These are phyloP conservation scores for Aspergillaceae sp. DNA, from an alignment of 2,329 filamentous ascomycete genomes.

Conservation along the genomic window DNA sequence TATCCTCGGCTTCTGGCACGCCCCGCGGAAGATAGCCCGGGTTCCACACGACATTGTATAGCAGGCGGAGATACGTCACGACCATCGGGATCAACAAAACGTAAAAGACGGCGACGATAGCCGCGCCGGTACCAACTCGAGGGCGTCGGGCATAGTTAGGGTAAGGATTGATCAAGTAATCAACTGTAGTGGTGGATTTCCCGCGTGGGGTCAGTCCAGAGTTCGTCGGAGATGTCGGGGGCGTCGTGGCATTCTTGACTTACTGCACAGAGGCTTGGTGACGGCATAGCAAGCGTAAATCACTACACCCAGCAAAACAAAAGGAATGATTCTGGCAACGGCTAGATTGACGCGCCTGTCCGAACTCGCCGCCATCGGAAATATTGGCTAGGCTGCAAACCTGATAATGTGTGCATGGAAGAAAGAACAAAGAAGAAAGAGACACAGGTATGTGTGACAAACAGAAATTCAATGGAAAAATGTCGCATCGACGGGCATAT, in stretches of 20 bases:
- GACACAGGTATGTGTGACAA: background rate
- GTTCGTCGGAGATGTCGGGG: too few species aligned
- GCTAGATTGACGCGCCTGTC: slow-evolving; percentile 46
- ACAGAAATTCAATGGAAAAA: background rate
- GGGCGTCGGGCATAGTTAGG: slow-evolving; percentile 30
- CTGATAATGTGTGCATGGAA: background rate
- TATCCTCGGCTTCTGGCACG: slow-evolving; percentile 28
- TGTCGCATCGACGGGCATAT: background rate
- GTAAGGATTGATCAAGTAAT: slow-evolving; percentile 57
- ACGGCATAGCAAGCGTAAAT: slow-evolving; percentile 65
- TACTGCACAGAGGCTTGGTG: slow-evolving; percentile 59
- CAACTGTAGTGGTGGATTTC: slow-evolving; percentile 42
- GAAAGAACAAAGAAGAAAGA: background rate
- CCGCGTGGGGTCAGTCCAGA: background rate
- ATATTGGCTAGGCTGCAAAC: slow-evolving; percentile 18
- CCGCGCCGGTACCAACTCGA: slow-evolving; percentile 53
- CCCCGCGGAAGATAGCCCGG: slow-evolving; percentile 66
- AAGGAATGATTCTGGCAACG: slow-evolving; percentile 59
- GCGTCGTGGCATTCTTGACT: slow-evolving; percentile 22
- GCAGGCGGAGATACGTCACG: slow-evolving; percentile 60
- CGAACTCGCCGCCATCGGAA: slow-evolving; percentile 12
- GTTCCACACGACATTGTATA: slow-evolving; percentile 58
- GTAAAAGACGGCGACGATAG: slow-evolving; percentile 65
- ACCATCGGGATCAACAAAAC: slow-evolving; percentile 60
- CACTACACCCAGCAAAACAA: slow-evolving; percentile 57